Percentiles rank a stretch among this genome's conserved stretches.
phyloP scores from a whole-genome alignment of 139 green algal genomes.

The Limnomonas spitsbergensis region DNA sequence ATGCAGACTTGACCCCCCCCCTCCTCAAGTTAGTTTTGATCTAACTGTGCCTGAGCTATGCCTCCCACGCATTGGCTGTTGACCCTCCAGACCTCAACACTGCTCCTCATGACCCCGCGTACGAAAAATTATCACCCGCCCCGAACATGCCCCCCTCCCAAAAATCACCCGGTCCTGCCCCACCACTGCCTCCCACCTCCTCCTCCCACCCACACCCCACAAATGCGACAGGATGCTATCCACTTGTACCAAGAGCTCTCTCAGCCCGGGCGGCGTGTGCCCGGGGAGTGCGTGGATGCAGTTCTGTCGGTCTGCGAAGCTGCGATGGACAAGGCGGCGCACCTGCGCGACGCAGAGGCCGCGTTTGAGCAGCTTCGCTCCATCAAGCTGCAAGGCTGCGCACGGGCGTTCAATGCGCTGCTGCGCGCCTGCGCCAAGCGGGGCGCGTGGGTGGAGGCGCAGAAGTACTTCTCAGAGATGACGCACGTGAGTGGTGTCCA shows the following conservation, averaged over 20 bases:
- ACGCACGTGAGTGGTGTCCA: not conserved
- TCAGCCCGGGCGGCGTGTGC: not conserved
- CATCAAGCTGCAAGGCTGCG: not conserved
- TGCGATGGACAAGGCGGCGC: not conserved
- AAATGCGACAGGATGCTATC: not conserved
- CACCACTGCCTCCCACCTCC: too few relatives aligned
- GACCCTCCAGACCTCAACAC: too few relatives aligned
- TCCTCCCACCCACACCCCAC: too few relatives aligned
- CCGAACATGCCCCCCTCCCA: too few relatives aligned
- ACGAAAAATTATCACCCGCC: too few relatives aligned
- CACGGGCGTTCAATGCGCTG: constrained; percentile 36
- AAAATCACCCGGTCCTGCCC: too few relatives aligned
- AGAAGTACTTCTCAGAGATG: constrained; percentile 31
- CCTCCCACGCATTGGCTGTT: too few relatives aligned
- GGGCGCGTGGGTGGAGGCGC: constrained; percentile 27
- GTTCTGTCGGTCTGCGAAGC: not conserved
- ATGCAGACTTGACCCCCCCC: too few relatives aligned
- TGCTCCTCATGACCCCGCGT: too few relatives aligned
- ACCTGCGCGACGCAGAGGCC: not conserved
- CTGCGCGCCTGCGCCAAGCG: constrained; percentile 22
- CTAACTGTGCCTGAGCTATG: too few relatives aligned
- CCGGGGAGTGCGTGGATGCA: not conserved
- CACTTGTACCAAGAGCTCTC: not conserved
- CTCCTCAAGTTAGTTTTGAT: too few relatives aligned
- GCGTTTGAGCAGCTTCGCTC: not conserved